These are phyloP conservation scores for Candida pseudoglaebosa DNA, from an alignment of 805 yeast species.

Conservation along the genomic window DNA sequence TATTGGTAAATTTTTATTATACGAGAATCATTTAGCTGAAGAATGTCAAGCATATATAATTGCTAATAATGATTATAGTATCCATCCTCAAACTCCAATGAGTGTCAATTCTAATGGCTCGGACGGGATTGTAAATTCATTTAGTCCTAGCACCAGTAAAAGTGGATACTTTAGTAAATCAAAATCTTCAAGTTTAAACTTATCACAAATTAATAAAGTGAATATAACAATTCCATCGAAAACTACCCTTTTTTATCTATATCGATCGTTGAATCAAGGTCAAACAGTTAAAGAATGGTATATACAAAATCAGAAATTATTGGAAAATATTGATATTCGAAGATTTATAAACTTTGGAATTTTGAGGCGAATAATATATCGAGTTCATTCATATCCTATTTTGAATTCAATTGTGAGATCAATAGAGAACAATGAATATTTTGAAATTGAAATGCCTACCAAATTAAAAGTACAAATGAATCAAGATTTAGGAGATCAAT, in stretches of 20 bases:
- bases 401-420: slow-evolving; percentile 37
- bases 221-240: slow-evolving; percentile 51
- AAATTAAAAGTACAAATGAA: slow-evolving; percentile 10
- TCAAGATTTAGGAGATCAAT: slow-evolving; percentile 3
- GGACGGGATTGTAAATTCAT: background rate
- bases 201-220: background rate
- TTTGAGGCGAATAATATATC: slow-evolving; percentile 72
- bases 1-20: slow-evolving; percentile 60
- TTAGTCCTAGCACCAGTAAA: slow-evolving; percentile 7
- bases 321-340: slow-evolving; percentile 73
- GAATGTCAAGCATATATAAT: slow-evolving; percentile 86
- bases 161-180: slow-evolving; percentile 6
- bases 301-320: slow-evolving; percentile 51
- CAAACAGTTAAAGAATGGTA: slow-evolving; percentile 80
- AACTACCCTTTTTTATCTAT: slow-evolving; percentile 65
- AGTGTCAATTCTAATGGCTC: background rate
- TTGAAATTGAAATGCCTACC: background rate
- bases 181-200: background rate
- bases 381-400: slow-evolving; percentile 76
- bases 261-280: slow-evolving; percentile 75
- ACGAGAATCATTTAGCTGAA: slow-evolving; percentile 56
- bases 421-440: slow-evolving; percentile 23
- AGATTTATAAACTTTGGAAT: slow-evolving; percentile 86
- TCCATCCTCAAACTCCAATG: slow-evolving; percentile 2
- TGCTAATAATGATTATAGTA: slow-evolving; percentile 15